Conservation (phyloP, 495 filamentous ascomycete genomes). For the Pseudoneurospora amorphoporcata region DNA sequence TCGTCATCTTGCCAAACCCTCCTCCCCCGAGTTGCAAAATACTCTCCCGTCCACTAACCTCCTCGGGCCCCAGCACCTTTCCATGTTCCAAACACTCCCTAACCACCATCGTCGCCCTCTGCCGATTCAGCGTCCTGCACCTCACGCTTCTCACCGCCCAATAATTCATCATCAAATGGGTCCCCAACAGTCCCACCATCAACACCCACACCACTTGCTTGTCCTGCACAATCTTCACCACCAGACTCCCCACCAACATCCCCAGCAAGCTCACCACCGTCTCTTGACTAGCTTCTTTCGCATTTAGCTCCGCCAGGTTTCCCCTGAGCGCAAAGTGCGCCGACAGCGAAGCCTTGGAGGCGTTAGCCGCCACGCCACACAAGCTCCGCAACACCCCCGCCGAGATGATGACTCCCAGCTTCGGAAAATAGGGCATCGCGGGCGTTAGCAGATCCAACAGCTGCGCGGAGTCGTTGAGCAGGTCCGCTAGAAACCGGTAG, state of each 20-base stretch:
- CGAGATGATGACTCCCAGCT: slow-evolving; percentile 61
- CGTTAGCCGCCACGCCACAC: slow-evolving; percentile 83
- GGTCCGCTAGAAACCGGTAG: slow-evolving; percentile 81
- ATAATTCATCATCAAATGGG: slow-evolving; percentile 79
- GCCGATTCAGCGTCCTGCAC: slow-evolving; percentile 79
- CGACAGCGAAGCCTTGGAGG: slow-evolving; percentile 73
- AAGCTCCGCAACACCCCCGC: slow-evolving; percentile 70
- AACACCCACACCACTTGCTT: slow-evolving; percentile 64
- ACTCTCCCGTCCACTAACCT: slow-evolving; percentile 55
- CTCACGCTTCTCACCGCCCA: slow-evolving; percentile 71
- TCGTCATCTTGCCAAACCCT: slow-evolving; percentile 19
- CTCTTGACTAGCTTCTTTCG: slow-evolving; percentile 93
- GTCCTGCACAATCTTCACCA: slow-evolving; percentile 65
- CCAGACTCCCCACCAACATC: slow-evolving; percentile 75
- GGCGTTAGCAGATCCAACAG: slow-evolving; percentile 82
- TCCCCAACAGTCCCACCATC: slow-evolving; percentile 56
- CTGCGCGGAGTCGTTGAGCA: slow-evolving; percentile 89
- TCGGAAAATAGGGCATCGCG: slow-evolving; percentile 54
- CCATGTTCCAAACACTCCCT: slow-evolving; percentile 45
- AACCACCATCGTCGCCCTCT: slow-evolving; percentile 74
- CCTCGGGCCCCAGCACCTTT: slow-evolving; percentile 47
- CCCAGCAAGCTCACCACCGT: slow-evolving; percentile 85
- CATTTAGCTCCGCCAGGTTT: slow-evolving; percentile 91
- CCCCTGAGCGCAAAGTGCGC: slow-evolving; percentile 83
- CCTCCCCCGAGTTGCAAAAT: slow-evolving; percentile 48